Base-by-base conservation (phyloP, 768 basidiomycete species). In the Leucogyrophana mollusca region DNA sequence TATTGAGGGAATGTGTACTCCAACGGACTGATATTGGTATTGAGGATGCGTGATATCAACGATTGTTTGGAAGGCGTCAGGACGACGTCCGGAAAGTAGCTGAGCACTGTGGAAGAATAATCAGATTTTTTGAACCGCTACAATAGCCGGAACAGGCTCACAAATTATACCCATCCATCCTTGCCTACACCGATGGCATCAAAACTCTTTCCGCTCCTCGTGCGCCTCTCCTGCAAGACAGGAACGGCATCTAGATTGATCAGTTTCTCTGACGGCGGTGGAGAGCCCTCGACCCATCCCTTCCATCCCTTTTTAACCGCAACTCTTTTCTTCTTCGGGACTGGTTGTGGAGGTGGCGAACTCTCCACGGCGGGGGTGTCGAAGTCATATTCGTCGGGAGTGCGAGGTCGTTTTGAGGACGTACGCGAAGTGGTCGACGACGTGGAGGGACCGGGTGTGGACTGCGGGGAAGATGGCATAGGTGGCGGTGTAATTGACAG, bases 261-360 rank as follows among this genome's bases (percentile, higher is more conserved):
- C 42, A 90, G 70, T 64, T 89, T 90, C 56, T 82, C 78, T 13
- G 86, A 87, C 17, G 89, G 85, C 43, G 82, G 80, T 20, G 86
- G 86, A 17, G 87, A 89, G 54, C 87, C 88, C 71, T 90, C 89
- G 17, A 91, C 85, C 89, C 89, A 91, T 32, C 89, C 89, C 71
- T 91, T 91, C 89, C 89, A 91, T 14, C 89, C 89, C 64, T 91
- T 91, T 67, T 76, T 83, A 27, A 77, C 83, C 0, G 78, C 70
- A 17, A 83, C 74, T 35, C 76, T 70, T 54, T 84, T 83, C 72
- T 79, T 87, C 63, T 73, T 77, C 36, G 76, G 74, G n/a, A 58
- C 69, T 21, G 56, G 60, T 20, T 57, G 56, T 9, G 61, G 52
- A 16, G 62, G 51, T n/a, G 56, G 51, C 1, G 65, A 21, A 3